Evolutionary conservation across 768 basidiomycete species (phyloP).

Genomic region (Lactarius tabidus): DNA sequence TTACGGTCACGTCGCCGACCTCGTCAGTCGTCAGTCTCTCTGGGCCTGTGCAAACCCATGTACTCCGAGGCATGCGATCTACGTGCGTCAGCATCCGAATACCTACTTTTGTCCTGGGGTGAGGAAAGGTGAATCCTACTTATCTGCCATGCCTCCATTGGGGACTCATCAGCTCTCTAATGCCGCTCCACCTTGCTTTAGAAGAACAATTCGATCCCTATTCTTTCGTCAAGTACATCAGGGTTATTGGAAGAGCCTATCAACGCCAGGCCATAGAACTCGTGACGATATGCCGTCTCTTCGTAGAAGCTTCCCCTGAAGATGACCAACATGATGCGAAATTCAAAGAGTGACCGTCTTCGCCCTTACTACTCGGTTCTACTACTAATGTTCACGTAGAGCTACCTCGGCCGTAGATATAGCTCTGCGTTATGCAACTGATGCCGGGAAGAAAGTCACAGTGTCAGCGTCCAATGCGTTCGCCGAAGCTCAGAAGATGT

Average conservation of each 20-base stretch:
- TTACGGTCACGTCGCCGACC: not conserved
- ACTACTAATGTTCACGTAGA: not conserved
- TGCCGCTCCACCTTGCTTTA: not conserved
- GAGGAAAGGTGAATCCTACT: not conserved
- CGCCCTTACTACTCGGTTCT: not conserved
- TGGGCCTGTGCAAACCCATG: not conserved
- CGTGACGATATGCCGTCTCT: not conserved
- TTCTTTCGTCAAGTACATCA: slow-evolving; percentile 1
- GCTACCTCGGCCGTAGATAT: not conserved
- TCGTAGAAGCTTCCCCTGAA: not conserved
- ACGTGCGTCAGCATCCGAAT: not conserved
- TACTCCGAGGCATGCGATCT: not conserved
- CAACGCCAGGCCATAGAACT: slow-evolving; percentile 15
- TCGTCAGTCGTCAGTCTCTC: not conserved
- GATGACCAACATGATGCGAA: not conserved
- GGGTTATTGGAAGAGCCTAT: not conserved
- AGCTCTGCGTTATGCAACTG: slow-evolving; percentile 3
- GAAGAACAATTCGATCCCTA: slow-evolving; percentile 4
- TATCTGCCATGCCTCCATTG: not conserved
- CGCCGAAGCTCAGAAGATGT: not conserved
- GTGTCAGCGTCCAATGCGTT: slow-evolving; percentile 2
- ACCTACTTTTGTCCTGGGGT: not conserved
- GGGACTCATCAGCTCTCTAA: not conserved
- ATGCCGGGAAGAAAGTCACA: slow-evolving; percentile 7
- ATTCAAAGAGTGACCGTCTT: slow-evolving; percentile 3